A percentile compares a stretch with the other conserved stretches of the same genome.
These are phyloP conservation scores for Cutaneotrichosporon arboriforme DNA, from an alignment of 1,284 basidiomycete genomes.

Conservation along the genomic window DNA sequence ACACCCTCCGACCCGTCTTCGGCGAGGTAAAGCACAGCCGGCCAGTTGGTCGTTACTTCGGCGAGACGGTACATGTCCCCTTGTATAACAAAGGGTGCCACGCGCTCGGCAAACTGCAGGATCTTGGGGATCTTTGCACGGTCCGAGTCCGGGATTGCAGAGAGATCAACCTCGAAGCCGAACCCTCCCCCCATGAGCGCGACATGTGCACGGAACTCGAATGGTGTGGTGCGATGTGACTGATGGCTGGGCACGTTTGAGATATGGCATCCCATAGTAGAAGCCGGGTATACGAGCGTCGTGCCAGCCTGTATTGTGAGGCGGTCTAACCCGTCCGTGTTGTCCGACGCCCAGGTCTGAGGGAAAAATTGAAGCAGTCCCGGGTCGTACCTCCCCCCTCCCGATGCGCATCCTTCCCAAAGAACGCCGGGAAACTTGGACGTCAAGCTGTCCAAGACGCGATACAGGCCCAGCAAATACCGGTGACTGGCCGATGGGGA, in stretches of 20 bases:
- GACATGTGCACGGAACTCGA: conserved; percentile 37
- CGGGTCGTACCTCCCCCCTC: conserved; percentile 34
- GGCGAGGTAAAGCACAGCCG: conserved; percentile 22
- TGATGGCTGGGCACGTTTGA: conserved; percentile 32
- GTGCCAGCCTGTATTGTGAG: conserved; percentile 33
- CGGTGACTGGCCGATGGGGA: conserved; percentile 19
- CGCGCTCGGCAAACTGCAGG: conserved; percentile 19
- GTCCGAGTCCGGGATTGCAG: conserved; percentile 18
- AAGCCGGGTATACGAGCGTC: conserved; percentile 28
- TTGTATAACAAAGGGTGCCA: conserved; percentile 23
- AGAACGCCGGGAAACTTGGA: conserved; percentile 28
- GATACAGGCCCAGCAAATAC: conserved; percentile 36
- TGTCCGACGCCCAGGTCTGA: conserved; percentile 35
- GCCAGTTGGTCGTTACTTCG: conserved; percentile 24
- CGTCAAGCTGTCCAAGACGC: conserved; percentile 26
- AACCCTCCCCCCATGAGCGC: conserved; percentile 39
- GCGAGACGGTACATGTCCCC: conserved; percentile 29
- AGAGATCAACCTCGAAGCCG: conserved; percentile 34
- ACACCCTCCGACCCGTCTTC: conserved; percentile 3
- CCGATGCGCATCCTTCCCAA: conserved; percentile 36
- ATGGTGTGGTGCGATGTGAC: conserved; percentile 22
- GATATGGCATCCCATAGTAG: conserved; percentile 31
- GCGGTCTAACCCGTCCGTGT: conserved; percentile 32
- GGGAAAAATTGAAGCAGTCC: conserved; percentile 32
- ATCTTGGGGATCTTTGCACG: conserved; percentile 14